Percentiles rank a stretch among this genome's conserved stretches.
Conservation (phyloP, 116 monocot genomes). For the Zostera marina region DNA sequence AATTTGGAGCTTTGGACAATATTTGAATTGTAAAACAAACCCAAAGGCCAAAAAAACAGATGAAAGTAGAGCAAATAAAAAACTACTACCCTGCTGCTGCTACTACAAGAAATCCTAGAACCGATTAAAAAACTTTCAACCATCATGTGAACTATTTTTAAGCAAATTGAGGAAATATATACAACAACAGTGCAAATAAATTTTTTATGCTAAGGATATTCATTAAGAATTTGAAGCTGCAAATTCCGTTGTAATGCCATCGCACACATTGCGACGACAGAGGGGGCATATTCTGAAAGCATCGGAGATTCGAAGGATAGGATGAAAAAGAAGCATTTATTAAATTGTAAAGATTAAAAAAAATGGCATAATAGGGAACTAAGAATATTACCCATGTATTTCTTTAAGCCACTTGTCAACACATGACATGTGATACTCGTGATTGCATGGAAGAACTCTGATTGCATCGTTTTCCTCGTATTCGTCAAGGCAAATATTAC, state of each 20-base stretch:
- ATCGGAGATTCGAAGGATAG: background rate
- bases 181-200: background rate
- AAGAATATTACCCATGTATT: conserved; percentile 26
- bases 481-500: conserved; percentile 35
- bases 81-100: too few species aligned
- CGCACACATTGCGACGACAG: conserved; percentile 30
- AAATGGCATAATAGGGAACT: background rate
- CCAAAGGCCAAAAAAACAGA: too few species aligned
- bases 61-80: too few species aligned
- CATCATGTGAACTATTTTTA: background rate
- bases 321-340: background rate
- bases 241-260: background rate
- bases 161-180: background rate
- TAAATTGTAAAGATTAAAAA: conserved; percentile 3
- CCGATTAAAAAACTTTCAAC: too few species aligned
- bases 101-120: too few species aligned
- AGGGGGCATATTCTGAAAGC: conserved; percentile 33
- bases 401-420: conserved; percentile 47
- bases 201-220: background rate
- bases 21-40: too few species aligned
- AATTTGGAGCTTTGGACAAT: too few species aligned
- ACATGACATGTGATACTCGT: conserved; percentile 31
- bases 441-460: conserved; percentile 28
- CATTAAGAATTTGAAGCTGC: conserved; percentile 3
- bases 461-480: conserved; percentile 30